Evolutionary conservation across 2,329 filamentous ascomycete genomes (phyloP).

Genomic region (Exophiala bonariae): DNA sequence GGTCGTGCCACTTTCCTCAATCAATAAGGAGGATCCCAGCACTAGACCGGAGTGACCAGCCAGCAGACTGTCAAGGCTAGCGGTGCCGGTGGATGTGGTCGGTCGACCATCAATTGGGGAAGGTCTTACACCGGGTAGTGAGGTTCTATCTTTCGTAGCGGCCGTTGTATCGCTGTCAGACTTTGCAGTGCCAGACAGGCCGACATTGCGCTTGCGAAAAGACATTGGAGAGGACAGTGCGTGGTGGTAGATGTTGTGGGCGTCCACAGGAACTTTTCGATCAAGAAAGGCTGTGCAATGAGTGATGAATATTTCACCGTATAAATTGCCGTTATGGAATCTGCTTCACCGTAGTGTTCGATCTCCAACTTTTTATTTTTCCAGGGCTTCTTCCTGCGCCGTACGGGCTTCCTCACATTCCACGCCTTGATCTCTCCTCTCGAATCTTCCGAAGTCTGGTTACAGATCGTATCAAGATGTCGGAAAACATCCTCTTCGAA

Average conservation of each 20-base stretch:
- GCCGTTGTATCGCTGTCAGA: conserved; percentile 33
- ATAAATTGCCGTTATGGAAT: no score
- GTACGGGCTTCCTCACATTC: not conserved
- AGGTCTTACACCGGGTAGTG: conserved; percentile 65
- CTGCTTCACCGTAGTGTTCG: not conserved
- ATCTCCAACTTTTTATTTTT: not conserved
- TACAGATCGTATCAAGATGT: conserved; percentile 49
- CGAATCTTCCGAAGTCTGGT: not conserved
- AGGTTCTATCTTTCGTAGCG: conserved; percentile 27
- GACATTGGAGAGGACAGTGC: conserved; percentile 51
- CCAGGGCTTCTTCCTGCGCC: not conserved
- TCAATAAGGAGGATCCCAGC: conserved; percentile 74
- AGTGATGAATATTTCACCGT: no score
- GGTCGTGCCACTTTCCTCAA: conserved; percentile 89
- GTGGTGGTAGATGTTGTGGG: not conserved
- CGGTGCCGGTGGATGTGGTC: conserved; percentile 88
- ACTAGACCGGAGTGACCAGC: conserved; percentile 84
- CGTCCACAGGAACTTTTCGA: not conserved
- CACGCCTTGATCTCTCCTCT: not conserved
- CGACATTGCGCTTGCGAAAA: conserved; percentile 67
- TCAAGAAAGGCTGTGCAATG: not conserved
- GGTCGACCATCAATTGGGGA: conserved; percentile 85
- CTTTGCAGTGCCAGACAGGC: conserved; percentile 46
- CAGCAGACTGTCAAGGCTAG: conserved; percentile 79
- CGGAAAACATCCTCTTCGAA: conserved; percentile 91